phyloP scores from a whole-genome alignment of 495 filamentous ascomycete genomes.

The Penicillium ucsense region DNA sequence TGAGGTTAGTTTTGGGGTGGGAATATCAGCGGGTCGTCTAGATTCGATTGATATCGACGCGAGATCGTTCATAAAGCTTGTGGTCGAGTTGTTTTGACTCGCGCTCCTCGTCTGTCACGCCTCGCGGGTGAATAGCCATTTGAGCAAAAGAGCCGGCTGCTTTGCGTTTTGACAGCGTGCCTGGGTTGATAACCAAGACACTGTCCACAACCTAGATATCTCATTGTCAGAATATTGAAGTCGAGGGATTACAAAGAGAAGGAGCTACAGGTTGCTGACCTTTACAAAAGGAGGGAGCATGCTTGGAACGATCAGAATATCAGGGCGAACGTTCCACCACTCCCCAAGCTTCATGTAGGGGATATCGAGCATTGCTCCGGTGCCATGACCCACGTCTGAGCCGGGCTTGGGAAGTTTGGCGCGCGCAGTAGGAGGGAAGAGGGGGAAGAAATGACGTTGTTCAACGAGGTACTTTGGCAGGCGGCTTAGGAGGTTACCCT shows the following conservation, averaged over 20 bases:
- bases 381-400: conserved; percentile 45
- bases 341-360: conserved; percentile 85
- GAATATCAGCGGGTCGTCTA: conserved; percentile 17
- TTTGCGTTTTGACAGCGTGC: conserved; percentile 71
- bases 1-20: conserved; percentile 16
- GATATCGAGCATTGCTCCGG: conserved; percentile 69
- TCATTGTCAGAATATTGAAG: not conserved
- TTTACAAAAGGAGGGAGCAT: conserved; percentile 77
- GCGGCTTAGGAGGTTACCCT: conserved; percentile 53
- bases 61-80: conserved; percentile 68
- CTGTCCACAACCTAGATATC: conserved; percentile 63
- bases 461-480: conserved; percentile 66
- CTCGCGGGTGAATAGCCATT: conserved; percentile 58
- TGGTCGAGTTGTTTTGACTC: conserved; percentile 53
- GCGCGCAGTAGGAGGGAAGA: conserved; percentile 70
- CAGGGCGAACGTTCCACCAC: conserved; percentile 74
- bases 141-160: conserved; percentile 74
- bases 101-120: conserved; percentile 48
- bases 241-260: not conserved
- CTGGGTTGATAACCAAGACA: conserved; percentile 80
- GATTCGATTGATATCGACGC: conserved; percentile 77
- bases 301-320: conserved; percentile 78
- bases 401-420: conserved; percentile 53
- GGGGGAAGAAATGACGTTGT: conserved; percentile 80
- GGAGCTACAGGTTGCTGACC: conserved; percentile 37